phyloP scores from a whole-genome alignment of 441 rosid species.

The Erodium texanum region DNA sequence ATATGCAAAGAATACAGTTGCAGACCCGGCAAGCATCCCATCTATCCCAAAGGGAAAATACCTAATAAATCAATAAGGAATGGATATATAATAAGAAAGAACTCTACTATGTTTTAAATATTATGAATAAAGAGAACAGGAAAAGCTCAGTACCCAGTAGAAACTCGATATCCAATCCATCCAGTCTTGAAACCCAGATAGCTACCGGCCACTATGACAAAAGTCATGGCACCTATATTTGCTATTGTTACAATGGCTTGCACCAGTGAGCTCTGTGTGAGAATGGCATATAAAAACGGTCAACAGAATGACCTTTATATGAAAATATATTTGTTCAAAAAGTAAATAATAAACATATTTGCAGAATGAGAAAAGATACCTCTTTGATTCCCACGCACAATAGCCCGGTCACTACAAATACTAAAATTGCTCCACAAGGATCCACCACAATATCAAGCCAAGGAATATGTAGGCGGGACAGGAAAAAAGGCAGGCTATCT shows the following conservation, averaged over 20 bases:
- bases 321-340: background rate
- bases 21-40: constrained; percentile 97
- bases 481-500: constrained; percentile 56
- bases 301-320: background rate
- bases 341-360: background rate
- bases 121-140: too few species aligned
- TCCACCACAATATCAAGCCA: constrained; percentile 73
- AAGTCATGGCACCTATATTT: constrained; percentile 75
- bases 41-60: constrained; percentile 84
- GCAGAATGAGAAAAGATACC: constrained; percentile 32
- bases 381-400: constrained; percentile 94
- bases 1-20: constrained; percentile 87
- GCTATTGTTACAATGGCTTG: constrained; percentile 70
- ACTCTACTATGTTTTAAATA: too few species aligned
- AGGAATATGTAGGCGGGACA: constrained; percentile 83
- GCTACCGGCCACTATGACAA: constrained; percentile 74
- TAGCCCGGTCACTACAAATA: constrained; percentile 75
- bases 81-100: too few species aligned
- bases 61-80: constrained; percentile 28
- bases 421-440: constrained; percentile 83
- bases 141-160: constrained; percentile 58
- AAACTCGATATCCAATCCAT: constrained; percentile 84
- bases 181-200: constrained; percentile 87
- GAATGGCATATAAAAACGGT: constrained; percentile 10
- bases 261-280: constrained; percentile 70